Conservation (phyloP, 192 early-diverging fungal species). For the Coemansia aciculifera region DNA sequence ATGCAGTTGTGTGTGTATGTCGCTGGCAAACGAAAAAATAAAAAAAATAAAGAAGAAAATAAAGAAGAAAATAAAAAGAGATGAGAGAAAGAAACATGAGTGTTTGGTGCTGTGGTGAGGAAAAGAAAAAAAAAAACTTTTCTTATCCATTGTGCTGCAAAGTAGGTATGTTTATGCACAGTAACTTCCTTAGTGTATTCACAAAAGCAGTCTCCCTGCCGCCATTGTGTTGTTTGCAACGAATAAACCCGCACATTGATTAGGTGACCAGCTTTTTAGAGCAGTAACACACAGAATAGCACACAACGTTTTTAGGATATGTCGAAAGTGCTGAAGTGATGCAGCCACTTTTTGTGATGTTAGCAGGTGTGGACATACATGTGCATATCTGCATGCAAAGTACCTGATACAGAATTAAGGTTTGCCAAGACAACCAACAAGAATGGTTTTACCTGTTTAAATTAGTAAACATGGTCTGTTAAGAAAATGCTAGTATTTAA, state of each 20-base stretch:
- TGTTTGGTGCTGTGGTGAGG: constrained; percentile 4
- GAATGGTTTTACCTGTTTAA: neutral
- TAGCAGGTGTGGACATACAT: neutral
- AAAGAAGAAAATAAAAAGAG: neutral
- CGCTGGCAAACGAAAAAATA: neutral
- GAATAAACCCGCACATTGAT: neutral
- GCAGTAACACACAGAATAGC: neutral
- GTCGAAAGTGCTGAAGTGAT: neutral
- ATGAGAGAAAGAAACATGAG: neutral
- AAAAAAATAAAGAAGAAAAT: neutral
- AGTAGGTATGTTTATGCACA: neutral
- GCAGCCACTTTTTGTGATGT: neutral
- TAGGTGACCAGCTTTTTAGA: neutral
- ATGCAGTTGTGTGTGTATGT: neutral
- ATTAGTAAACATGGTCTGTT: neutral
- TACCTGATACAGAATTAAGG: too few relatives aligned
- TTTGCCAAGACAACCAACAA: too few relatives aligned
- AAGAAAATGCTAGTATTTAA: neutral
- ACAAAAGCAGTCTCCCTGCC: neutral
- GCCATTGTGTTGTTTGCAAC: neutral
- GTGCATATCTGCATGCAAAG: neutral
- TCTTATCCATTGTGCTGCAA: neutral
- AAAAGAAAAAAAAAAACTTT: neutral
- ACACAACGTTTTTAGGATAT: neutral
- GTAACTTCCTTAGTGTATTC: neutral